These are phyloP conservation scores for Alisma plantagoaquatica DNA, from an alignment of 106 monocot species.

Conservation along the genomic window DNA sequence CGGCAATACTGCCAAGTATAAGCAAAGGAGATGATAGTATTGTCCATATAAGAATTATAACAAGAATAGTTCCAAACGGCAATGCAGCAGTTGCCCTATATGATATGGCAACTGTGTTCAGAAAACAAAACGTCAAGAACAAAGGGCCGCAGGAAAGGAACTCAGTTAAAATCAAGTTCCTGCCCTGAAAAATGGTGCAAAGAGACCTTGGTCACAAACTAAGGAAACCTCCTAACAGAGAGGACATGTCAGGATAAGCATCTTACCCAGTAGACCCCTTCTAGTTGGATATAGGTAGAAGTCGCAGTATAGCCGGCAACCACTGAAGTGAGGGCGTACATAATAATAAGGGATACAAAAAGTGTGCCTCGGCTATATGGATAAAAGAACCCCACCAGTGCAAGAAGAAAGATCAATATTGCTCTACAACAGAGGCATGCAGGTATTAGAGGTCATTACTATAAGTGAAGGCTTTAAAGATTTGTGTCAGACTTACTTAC, in stretches of 20 bases:
- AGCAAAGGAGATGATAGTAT: constrained; percentile 18
- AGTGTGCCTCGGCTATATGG: constrained; percentile 24
- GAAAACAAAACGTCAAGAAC: constrained; percentile 17
- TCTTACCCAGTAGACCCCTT: constrained; percentile 21
- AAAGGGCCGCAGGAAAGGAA: constrained; percentile 18
- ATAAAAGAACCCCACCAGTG: constrained; percentile 19
- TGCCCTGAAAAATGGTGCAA: constrained; percentile 7
- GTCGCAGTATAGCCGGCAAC: constrained; percentile 22
- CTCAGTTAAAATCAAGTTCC: constrained; percentile 19
- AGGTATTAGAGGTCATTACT: not conserved
- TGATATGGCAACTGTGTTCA: constrained; percentile 15
- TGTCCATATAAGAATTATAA: constrained; percentile 23
- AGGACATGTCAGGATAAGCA: not conserved
- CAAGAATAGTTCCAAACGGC: constrained; percentile 17
- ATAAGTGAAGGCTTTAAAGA: not conserved
- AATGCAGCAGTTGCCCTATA: constrained; percentile 19
- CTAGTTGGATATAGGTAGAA: constrained; percentile 16
- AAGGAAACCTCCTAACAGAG: not conserved
- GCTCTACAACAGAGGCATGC: constrained; percentile 1
- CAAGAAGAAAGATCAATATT: constrained; percentile 18
- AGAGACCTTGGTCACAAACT: not conserved
- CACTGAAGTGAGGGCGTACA: constrained; percentile 21
- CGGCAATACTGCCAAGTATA: constrained; percentile 15
- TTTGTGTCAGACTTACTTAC: constrained; percentile 7
- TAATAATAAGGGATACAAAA: constrained; percentile 15